A percentile compares a stretch with the other conserved stretches of the same genome.
phyloP scores from a whole-genome alignment of 2,329 filamentous ascomycete species.

The Stagonosporopsis tanaceti region DNA sequence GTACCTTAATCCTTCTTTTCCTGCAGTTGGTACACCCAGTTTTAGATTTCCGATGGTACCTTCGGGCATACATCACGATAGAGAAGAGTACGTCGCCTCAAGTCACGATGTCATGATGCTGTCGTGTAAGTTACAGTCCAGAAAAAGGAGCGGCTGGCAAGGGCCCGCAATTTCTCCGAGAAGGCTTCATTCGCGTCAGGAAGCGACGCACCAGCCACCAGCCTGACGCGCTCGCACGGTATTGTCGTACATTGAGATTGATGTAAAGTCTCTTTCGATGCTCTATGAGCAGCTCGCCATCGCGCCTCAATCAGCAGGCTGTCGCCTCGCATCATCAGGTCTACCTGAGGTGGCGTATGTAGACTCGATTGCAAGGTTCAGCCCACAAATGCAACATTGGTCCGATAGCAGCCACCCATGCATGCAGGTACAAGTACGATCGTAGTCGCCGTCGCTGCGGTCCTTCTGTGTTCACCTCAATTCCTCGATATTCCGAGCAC shows the following conservation, averaged over 20 bases:
- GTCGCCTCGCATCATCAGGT: not conserved
- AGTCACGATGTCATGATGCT: not conserved
- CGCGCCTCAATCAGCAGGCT: not conserved
- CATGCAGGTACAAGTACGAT: conserved; percentile 16
- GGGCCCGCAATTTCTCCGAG: not conserved
- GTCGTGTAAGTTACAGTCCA: not conserved
- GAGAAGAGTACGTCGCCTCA: not conserved
- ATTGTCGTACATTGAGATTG: not conserved
- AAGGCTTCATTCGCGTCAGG: not conserved
- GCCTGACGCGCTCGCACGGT: not conserved
- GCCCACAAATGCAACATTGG: not conserved
- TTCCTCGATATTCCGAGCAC: not conserved
- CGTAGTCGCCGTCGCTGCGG: not conserved
- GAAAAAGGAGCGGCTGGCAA: not conserved
- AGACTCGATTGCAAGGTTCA: conserved; percentile 7
- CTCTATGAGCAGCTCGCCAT: not conserved
- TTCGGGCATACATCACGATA: not conserved
- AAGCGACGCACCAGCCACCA: not conserved
- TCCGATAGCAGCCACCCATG: conserved; percentile 5
- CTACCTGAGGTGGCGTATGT: conserved; percentile 3
- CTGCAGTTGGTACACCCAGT: conserved; percentile 12
- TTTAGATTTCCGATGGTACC: conserved; percentile 9
- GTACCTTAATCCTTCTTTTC: conserved; percentile 13
- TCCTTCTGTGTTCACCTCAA: not conserved
- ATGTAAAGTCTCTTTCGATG: not conserved